phyloP scores from a whole-genome alignment of 306 rosid species.

The Acacia acuminata region DNA sequence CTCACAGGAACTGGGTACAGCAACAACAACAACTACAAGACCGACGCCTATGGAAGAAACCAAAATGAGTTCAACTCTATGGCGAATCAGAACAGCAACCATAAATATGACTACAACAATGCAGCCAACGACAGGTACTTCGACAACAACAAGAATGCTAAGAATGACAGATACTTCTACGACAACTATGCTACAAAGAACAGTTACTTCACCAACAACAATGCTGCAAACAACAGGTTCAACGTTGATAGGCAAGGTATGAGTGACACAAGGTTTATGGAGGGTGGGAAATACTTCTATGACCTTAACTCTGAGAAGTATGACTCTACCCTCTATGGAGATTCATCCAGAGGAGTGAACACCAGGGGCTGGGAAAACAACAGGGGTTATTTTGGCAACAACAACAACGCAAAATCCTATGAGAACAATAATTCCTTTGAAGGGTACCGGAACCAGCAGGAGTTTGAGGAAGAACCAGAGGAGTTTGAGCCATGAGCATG shows the following conservation, averaged over 20 bases:
- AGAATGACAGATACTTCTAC: slow-evolving; percentile 30
- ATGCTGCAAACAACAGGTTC: slow-evolving; percentile 30
- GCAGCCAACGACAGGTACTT: slow-evolving; percentile 20
- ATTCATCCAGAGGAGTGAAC: slow-evolving; percentile 38
- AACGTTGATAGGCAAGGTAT: slow-evolving; percentile 73
- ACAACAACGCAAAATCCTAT: slow-evolving; percentile 47
- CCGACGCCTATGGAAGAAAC: slow-evolving; percentile 29
- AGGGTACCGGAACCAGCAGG: slow-evolving; percentile 57
- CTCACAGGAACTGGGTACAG: slow-evolving; percentile 12
- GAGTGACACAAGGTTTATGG: slow-evolving; percentile 93
- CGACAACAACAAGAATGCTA: slow-evolving; percentile 24
- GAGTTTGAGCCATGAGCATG: slow-evolving; percentile 67
- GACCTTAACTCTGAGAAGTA: slow-evolving; percentile 42
- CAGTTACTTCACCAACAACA: slow-evolving; percentile 20
- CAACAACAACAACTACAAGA: slow-evolving; percentile 34
- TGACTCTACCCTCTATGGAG: slow-evolving; percentile 47
- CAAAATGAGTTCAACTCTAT: slow-evolving; percentile 41
- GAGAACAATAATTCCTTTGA: slow-evolving; percentile 51
- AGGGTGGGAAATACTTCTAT: slow-evolving; percentile 64
- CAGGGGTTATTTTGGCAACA: slow-evolving; percentile 49
- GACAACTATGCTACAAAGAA: slow-evolving; percentile 29
- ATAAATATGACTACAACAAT: slow-evolving; percentile 18
- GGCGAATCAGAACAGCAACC: slow-evolving; percentile 37
- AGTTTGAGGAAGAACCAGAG: slow-evolving; percentile 56
- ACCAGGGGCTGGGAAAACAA: slow-evolving; percentile 46